Conservation (phyloP, 345 rosid species). For the Syzygium aromaticum region DNA sequence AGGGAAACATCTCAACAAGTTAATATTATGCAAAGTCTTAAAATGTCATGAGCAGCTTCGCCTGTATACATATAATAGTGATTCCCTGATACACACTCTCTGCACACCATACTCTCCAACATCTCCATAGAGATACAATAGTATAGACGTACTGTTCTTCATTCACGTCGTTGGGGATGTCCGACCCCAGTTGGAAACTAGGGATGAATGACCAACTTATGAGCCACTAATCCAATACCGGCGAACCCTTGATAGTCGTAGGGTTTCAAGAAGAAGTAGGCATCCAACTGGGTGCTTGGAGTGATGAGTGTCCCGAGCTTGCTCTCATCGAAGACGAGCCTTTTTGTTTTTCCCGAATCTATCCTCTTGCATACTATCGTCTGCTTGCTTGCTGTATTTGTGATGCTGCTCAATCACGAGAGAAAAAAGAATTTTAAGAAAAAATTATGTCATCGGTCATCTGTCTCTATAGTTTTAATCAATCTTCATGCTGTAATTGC, state of each 20-base stretch:
- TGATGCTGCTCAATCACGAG: background rate
- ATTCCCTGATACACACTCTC: background rate
- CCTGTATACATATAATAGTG: too few relatives aligned
- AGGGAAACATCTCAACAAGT: background rate
- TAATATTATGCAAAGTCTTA: background rate
- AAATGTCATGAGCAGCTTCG: too few relatives aligned
- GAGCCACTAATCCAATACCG: background rate
- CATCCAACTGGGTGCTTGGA: background rate
- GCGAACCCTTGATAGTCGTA: background rate
- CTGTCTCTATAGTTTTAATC: background rate
- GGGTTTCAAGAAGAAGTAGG: background rate
- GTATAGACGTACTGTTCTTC: background rate
- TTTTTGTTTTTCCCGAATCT: background rate
- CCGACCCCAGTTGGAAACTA: background rate
- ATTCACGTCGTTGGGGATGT: background rate
- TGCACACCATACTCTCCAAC: background rate
- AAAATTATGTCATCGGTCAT: background rate
- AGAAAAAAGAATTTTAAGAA: background rate
- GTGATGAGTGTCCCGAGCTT: background rate
- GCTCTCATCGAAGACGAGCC: background rate
- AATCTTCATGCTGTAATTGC: background rate
- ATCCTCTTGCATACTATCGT: background rate
- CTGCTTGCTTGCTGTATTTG: background rate
- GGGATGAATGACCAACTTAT: background rate
- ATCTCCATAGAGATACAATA: background rate